Evolutionary conservation across 2,329 filamentous ascomycete species (phyloP), one percentile per base, ranked within the genome.

Genomic region (Talaromyces sp.): DNA sequence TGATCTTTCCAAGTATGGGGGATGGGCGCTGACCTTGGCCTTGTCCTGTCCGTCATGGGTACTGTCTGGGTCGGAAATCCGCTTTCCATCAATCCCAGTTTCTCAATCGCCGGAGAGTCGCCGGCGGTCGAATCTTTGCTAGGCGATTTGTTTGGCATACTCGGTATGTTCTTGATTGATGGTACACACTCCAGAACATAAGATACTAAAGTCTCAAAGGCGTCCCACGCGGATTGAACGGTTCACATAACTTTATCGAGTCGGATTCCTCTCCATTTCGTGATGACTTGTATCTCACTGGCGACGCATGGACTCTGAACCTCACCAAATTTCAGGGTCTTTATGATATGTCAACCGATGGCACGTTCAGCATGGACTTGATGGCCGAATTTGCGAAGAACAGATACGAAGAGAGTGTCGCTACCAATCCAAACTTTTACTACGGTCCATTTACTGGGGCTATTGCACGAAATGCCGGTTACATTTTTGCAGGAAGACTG

Each of bases 231-330:
- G 83, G 83, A 5, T 76, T 86, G 1, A 74, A 74, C 15, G 81
- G 82, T n/a, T 81, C 81, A 2, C 85, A 87, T 72, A 85, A 86
- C 71, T 81, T 82, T 64, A 83, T 85, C 69, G 85, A 87, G 75
- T 75, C 80, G 0, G 85, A 87, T 72, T 81, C 77, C 0, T 86
- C 83, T 51, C 78, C 80, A 53, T 85, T 83, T 0, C 80, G 84
- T 2, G 79, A 81, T 40, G 84, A 86, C 65, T 73, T 87, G 0
- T 86, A 86, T 71, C 69, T 77, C 11, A 82, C 79, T 1, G 81
- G 82, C 4, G 81, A 87, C 67, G 79, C 80, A 61, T 81, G 80
- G 62, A 80, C 79, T 19, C 77, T 87, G 73, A 83, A 85, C 71
- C 78, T 86, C 75, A 76, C 77, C 13, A 80, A 83, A 56, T 86